Percentiles rank a stretch among this genome's conserved stretches.
phyloP scores from a whole-genome alignment of 83 land plant species.

The Picea mariana region DNA sequence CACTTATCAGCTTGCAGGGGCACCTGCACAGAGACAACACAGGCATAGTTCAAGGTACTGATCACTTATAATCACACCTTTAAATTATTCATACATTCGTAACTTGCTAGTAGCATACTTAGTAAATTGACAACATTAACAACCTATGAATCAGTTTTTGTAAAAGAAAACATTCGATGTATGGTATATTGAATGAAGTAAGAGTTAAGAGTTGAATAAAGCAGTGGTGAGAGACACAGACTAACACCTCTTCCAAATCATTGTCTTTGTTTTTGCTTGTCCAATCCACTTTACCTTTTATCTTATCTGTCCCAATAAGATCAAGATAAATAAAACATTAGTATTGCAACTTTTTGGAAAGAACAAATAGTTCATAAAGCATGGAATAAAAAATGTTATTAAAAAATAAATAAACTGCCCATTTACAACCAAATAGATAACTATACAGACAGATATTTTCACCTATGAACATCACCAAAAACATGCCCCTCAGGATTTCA shows the following conservation, averaged over 20 bases:
- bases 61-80: background rate
- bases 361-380: background rate
- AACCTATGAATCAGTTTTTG: background rate
- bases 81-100: background rate
- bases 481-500: no score
- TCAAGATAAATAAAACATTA: background rate
- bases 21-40: constrained; percentile 2
- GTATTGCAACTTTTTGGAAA: background rate
- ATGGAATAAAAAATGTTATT: no score
- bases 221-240: background rate
- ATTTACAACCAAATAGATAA: background rate
- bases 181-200: background rate
- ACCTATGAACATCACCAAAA: background rate
- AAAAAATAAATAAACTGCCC: no score
- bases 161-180: background rate
- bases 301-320: constrained; percentile 38
- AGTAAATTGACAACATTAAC: background rate
- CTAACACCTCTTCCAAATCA: constrained; percentile 39
- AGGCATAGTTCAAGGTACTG: background rate
- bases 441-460: background rate
- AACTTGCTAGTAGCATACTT: background rate
- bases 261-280: constrained; percentile 23
- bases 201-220: background rate
- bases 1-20: constrained; percentile 33
- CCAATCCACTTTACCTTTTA: constrained; percentile 21